Evolutionary conservation across 345 rosid species (phyloP), one percentile per base, ranked within the genome.

Genomic region (Populus pruinosa): DNA sequence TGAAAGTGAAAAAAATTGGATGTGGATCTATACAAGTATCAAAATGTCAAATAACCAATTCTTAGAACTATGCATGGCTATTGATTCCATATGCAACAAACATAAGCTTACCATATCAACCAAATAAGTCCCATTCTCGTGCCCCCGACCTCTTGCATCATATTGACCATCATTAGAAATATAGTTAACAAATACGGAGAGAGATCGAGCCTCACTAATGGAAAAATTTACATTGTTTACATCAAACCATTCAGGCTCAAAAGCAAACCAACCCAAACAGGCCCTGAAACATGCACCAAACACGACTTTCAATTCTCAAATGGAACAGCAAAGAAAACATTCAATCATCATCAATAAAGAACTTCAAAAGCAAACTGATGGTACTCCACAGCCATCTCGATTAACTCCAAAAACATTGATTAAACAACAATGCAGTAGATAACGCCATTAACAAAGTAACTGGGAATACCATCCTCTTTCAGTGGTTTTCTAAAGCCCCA

Each of bases 211-310:
- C 90, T 94, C 98, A 61, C 94, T 89, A 79, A 86, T 90, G 76
- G 98, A 83, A 77, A 90, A 92, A 83, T 87, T 91, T 76, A 83
- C 80, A 77, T 87, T 82, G 75, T 87, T 89, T 74, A 83, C 86
- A 75, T 96, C 97, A 72, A 69, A 89, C 97, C 96, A 96, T 84
- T 91, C 97, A 41, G 97, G 97, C 87, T 91, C 97, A 89, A 82
- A 87, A 83, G 98, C 94, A 94, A 96, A 94, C 98, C 99, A 96
- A 78, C 97, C 95, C 88, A 96, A 84, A 76, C 95, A 89, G 76
- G 92, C 89, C 92, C 99, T 96, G 88, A 63, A 86, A 80, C 69
- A 87, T 49, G 74, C 73, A 83, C 43, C 77, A 75, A 82, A 70
- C 67, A 77, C 36, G 80, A 71, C 79, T 70, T 73, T 41, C 72